A percentile compares a stretch with the other conserved stretches of the same genome.
These are phyloP conservation scores for Clitocybe nebularis DNA, from an alignment of 1,284 basidiomycete species.

Conservation along the genomic window DNA sequence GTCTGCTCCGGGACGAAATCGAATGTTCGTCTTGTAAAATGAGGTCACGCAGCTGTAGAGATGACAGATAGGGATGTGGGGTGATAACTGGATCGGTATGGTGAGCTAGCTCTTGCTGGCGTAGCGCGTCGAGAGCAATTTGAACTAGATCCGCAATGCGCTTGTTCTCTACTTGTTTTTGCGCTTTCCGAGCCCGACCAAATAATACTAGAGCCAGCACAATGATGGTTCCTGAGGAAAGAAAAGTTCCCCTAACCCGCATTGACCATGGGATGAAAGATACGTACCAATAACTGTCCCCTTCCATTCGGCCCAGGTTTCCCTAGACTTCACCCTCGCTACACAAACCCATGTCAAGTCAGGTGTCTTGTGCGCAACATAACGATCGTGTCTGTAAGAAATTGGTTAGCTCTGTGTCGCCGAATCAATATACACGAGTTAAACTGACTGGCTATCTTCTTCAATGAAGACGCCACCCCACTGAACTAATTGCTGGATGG, in stretches of 20 bases:
- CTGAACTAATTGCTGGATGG: conserved; percentile 76
- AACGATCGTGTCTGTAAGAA: conserved; percentile 59
- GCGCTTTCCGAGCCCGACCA: conserved; percentile 41
- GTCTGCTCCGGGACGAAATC: conserved; percentile 56
- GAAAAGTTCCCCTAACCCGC: conserved; percentile 6
- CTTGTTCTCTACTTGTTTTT: conserved; percentile 58
- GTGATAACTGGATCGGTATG: conserved; percentile 80
- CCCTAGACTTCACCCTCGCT: conserved; percentile 63
- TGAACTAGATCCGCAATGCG: conserved; percentile 77
- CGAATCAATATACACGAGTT: conserved; percentile 6
- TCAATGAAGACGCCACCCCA: conserved; percentile 79
- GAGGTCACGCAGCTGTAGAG: conserved; percentile 87
- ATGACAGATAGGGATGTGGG: conserved; percentile 80
- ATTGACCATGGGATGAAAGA: conserved; percentile 6
- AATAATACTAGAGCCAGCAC: conserved; percentile 32
- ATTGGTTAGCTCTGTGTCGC: no score
- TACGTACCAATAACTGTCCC: conserved; percentile 61
- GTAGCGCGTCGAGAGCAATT: conserved; percentile 76
- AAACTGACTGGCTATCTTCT: conserved; percentile 66
- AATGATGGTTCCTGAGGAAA: conserved; percentile 23
- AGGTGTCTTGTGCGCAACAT: conserved; percentile 73
- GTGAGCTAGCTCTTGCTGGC: conserved; percentile 84
- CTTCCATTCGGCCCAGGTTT: conserved; percentile 70
- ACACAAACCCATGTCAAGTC: conserved; percentile 72
- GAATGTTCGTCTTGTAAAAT: conserved; percentile 83